Evolutionary conservation across 805 yeast species (phyloP), one percentile per base, ranked within the genome.

Genomic region (Saccharomycopsis fermentans): DNA sequence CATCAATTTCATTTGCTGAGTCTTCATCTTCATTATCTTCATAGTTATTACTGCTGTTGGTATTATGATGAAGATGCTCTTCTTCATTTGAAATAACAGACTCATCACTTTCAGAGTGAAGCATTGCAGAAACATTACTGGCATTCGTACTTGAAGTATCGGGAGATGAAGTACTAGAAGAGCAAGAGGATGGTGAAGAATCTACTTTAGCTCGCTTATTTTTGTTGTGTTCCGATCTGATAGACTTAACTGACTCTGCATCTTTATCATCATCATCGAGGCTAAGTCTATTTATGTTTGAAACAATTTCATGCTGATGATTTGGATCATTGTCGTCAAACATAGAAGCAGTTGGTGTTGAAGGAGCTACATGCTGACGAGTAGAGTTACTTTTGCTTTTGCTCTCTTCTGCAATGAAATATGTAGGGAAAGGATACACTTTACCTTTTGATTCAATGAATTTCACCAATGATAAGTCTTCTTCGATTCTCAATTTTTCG

Each of bases 151-250:
- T 64, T 9, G 56, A 52, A 34, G 51, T 59, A 43, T 59, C 64
- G 17, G 58, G 35, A 36, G 59, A 60, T 14, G 55, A 50, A 19
- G 56, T 55, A 36, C 53, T 55, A 26, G 35, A 59, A 16, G 59
- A 62, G 19, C 12, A 53, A 6, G 53, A 47, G 6, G 61, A 39
- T 34, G 54, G 32, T 2, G 50, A 17, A 32, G 47, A 57, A n/a
- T 56, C 52, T 32, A 59, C 39, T 32, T 58, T 60, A 19, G 57
- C 63, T 34, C 67, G 56, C 50, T 63, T 62, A 58, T 57, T 68
- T 66, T 58, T 63, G 19, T 55, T 55, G 24, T 58, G 58, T 16
- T 67, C 54, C 66, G 70, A 59, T 66, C 68, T 21, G 6, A 61
- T 57, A 11, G 64, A 55, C 32, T 55, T 43, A 2, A 60, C 43